Percentiles rank a stretch among this genome's conserved stretches.
Conservation (phyloP, 1,139 yeast species). For the Magnusiomyces tetraspermus region DNA sequence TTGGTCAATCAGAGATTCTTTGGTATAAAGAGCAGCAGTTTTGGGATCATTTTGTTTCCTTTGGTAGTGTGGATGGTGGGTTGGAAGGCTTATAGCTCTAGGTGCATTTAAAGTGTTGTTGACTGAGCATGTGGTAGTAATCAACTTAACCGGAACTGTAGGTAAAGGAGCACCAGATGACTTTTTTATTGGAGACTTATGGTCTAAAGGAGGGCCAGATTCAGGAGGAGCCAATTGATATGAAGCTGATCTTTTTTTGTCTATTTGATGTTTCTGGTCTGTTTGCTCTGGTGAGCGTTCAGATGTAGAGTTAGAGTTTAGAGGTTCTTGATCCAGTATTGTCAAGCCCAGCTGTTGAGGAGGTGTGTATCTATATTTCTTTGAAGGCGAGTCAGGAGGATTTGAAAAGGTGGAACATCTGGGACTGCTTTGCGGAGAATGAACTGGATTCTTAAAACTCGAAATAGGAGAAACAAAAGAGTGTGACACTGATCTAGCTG, state of each 20-base stretch:
- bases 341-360: background rate
- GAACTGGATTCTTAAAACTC: constrained; percentile 1
- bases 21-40: constrained; percentile 13
- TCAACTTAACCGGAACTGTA: background rate
- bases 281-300: background rate
- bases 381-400: background rate
- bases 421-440: background rate
- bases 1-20: constrained; percentile 23
- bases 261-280: background rate
- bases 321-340: background rate
- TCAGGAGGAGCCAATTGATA: background rate
- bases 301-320: background rate
- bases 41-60: constrained; percentile 2
- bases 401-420: background rate
- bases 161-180: background rate
- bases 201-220: background rate
- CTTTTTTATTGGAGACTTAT: background rate
- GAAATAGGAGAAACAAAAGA: background rate
- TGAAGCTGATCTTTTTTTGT: background rate
- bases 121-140: background rate
- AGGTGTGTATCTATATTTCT: background rate
- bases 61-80: background rate
- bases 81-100: background rate
- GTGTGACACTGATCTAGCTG: background rate
- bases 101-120: background rate